Evolutionary conservation across 1,284 basidiomycete genomes (phyloP), one percentile per base, ranked within the genome.

Genomic region (Cutaneotrichosporon cutaneum): DNA sequence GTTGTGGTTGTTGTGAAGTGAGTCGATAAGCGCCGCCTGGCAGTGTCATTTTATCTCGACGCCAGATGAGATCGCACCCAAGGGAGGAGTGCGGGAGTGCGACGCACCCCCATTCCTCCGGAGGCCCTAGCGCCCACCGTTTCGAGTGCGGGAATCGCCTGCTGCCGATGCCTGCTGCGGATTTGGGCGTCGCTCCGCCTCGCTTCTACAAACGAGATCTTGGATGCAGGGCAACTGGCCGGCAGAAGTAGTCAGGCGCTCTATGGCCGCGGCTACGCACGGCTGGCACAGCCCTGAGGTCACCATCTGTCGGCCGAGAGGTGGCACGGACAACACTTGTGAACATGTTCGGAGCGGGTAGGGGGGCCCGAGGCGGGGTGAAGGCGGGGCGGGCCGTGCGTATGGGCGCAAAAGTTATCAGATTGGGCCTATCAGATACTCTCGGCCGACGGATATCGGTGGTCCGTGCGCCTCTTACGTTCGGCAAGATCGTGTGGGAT

Each of bases 381-480:
- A 14, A 13, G 45, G 24, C 3, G 36, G 36, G 45, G 18, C 9
- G n/a, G n/a, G n/a, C n/a, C 45, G 45, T 47, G 22, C 22, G 22
- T 6, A 39, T 22, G 24, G 13, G 24, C 22, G 45, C 24, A 24
- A 47, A 14, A 24, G 45, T 47, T 47, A 47, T 47, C 45, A 47
- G 45, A 47, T 47, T 47, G 45, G 45, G 24, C 45, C 22, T 26
- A 47, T 47, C 45, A 47, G 45, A 47, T 47, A 47, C 45, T 47
- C 22, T 47, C 45, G 45, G 45, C 45, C 45, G 45, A 47, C 9
- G 45, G 45, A 24, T 14, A 26, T 42, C 18, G 39, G 18, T 42
- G 39, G 18, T 18, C 39, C 7, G 39, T 42, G 39, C 39, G 39
- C 36, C 6, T 42, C n/a, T 9, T 18, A 7, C 18, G 39, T 9